Evolutionary conservation across 1,284 basidiomycete genomes (phyloP), one percentile per base, ranked within the genome.

Genomic region (Xerocomus tenax): DNA sequence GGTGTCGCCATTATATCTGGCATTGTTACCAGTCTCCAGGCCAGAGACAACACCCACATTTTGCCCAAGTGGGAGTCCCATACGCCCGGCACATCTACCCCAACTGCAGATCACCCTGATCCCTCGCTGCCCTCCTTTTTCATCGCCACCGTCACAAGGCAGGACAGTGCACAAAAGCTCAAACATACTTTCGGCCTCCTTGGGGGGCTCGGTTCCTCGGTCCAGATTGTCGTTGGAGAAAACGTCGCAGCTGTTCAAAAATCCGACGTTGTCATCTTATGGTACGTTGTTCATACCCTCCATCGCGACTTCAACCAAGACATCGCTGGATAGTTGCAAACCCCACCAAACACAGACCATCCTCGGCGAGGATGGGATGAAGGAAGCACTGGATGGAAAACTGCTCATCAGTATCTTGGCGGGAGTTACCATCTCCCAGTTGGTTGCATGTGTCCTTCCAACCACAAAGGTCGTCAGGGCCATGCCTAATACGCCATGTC

Each of bases 401-500:
- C 78, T 98, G 1, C 74, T 99, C 52, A 89, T 98, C 64, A 97
- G 94, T 58, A 98, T 98, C 61, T 84, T 96, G 39, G 95, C 96
- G 8, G 96, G 96, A 57, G 84, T 97, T 5, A 95, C 89, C 15
- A 90, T 98, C 58, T 60, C 74, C 15, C 93, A 97, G 69, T 74
- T 98, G 38, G 70, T 74, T 45, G 74, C 69, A 8, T 88, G 86
- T 85, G 88, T 95, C 25, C 73, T 76, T 16, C 73, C 82, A 0
- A 74, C 73, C n/a, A 92, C 91, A 34, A 83, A 81, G 57, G 89
- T 98, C 45, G 84, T 98, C 45, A 82, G 96, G 47, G 91, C 93
- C 3, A 99, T 99, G 96, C 95, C 96, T 55, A 99, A 98, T 67
- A 98, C 96, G 1, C 94, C 96, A 8, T 92, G 91, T 74, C 91